Conservation (phyloP, 805 yeast genomes). For the Sungouiella thailandica region DNA sequence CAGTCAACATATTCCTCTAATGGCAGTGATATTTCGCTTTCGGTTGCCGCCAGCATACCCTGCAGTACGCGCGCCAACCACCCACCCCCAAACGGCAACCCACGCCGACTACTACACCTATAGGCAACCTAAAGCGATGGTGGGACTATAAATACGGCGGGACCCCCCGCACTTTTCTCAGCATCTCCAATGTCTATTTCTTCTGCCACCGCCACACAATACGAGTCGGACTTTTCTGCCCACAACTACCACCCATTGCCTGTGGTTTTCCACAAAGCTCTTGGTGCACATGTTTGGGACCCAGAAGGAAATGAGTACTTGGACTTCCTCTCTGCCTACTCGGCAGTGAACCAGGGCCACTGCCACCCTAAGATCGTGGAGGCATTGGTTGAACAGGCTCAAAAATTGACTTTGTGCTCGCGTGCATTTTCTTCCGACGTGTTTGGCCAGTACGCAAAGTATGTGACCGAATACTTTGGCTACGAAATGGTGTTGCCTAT, state of each 20-base stretch:
- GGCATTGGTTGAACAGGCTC: constrained; percentile 86
- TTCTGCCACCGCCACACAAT: constrained; percentile 57
- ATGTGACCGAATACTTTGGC: constrained; percentile 79
- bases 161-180: not conserved
- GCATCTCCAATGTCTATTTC: constrained; percentile 35
- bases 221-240: constrained; percentile 81
- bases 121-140: constrained; percentile 17
- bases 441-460: constrained; percentile 83
- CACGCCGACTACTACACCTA: constrained; percentile 13
- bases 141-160: constrained; percentile 4
- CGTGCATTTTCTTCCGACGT: constrained; percentile 90
- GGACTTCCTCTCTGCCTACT: constrained; percentile 90
- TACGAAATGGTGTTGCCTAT: constrained; percentile 93
- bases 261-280: constrained; percentile 81
- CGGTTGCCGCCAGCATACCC: no score
- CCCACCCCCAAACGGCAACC: constrained; percentile 12
- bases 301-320: constrained; percentile 94
- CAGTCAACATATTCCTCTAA: no score
- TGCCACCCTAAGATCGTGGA: constrained; percentile 89
- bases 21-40: no score
- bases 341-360: constrained; percentile 97
- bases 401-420: constrained; percentile 76
- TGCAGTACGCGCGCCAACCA: no score
- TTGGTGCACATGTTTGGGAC: constrained; percentile 95
- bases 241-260: constrained; percentile 97